Percentiles rank a stretch among this genome's conserved stretches.
Conservation (phyloP, 257 asterid species). For the Fraxinus cuspidata region DNA sequence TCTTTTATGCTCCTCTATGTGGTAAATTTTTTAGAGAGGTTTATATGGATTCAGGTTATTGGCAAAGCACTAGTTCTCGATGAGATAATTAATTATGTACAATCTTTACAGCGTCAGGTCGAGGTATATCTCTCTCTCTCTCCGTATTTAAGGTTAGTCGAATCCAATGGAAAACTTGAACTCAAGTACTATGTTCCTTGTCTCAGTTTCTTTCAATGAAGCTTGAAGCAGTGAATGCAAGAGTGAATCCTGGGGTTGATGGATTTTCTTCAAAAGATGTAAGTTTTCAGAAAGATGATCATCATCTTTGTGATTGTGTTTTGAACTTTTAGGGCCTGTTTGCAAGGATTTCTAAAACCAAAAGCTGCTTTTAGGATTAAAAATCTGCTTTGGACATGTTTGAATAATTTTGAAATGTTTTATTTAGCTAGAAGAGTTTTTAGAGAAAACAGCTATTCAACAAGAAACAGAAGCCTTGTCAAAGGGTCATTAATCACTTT, state of each 20-base stretch:
- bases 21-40: neutral
- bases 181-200: conserved; percentile 22
- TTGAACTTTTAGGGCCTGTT: no score
- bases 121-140: conserved; percentile 24
- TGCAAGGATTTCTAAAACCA: no score
- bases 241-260: conserved; percentile 51
- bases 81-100: conserved; percentile 35
- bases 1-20: neutral
- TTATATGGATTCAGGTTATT: conserved; percentile 29
- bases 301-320: neutral
- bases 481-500: no score
- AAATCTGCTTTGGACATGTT: no score
- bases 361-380: no score
- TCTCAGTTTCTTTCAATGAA: conserved; percentile 87
- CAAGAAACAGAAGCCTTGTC: no score
- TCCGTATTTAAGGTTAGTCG: neutral
- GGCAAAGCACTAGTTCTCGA: conserved; percentile 37
- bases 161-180: conserved; percentile 12
- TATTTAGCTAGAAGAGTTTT: no score
- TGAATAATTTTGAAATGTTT: no score
- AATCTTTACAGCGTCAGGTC: conserved; percentile 34
- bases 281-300: conserved; percentile 32
- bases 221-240: conserved; percentile 86
- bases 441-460: no score
- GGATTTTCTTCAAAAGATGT: conserved; percentile 83